A percentile compares a stretch with the other conserved stretches of the same genome.
Conservation (phyloP, 2,329 filamentous ascomycete genomes). For the Colletotrichum scovillei region DNA sequence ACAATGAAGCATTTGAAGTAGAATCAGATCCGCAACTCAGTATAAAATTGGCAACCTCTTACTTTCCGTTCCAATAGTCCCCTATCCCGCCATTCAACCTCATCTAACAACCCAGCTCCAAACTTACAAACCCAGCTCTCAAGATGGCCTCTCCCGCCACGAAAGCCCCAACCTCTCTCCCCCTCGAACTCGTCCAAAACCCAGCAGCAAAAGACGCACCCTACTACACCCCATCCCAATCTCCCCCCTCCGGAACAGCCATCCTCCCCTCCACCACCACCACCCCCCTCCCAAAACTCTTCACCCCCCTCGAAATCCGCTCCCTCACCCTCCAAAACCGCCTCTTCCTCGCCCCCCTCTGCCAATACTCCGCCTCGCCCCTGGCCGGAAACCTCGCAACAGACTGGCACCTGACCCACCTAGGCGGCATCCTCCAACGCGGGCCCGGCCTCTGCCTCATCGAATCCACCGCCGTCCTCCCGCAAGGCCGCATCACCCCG, state of each 20-base stretch:
- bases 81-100: neutral
- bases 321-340: constrained; percentile 57
- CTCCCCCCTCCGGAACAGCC: constrained; percentile 56
- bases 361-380: constrained; percentile 56
- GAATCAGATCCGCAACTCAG: neutral
- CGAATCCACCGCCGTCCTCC: constrained; percentile 73
- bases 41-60: neutral
- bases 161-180: neutral
- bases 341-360: constrained; percentile 59
- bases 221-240: constrained; percentile 61
- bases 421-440: constrained; percentile 77
- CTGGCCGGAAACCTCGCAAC: constrained; percentile 68
- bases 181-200: constrained; percentile 29
- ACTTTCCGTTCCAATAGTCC: neutral
- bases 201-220: constrained; percentile 48
- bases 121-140: neutral
- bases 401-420: constrained; percentile 78
- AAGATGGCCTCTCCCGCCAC: constrained; percentile 9
- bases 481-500: constrained; percentile 77
- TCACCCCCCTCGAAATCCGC: constrained; percentile 59
- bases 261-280: constrained; percentile 42
- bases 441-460: constrained; percentile 72
- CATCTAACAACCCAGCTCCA: neutral
- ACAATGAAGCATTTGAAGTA: neutral
- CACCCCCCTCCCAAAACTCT: constrained; percentile 57